Percentiles rank a stretch among this genome's conserved stretches.
Conservation (phyloP, 306 rosid genomes). For the Casuarina glauca region DNA sequence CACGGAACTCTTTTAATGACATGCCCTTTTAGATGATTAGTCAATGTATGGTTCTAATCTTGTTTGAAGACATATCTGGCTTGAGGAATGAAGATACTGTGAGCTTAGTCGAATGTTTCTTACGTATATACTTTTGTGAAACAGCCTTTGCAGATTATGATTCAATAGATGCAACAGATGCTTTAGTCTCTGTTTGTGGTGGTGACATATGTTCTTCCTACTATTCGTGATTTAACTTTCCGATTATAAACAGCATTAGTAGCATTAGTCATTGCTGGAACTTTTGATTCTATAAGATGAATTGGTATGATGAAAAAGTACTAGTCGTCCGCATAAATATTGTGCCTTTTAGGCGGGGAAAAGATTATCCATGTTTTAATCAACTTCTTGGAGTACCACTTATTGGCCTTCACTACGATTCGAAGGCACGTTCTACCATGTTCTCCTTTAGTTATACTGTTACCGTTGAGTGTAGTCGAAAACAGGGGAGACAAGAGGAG, state of each 20-base stretch:
- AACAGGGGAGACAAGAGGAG: no score
- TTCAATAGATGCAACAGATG: background rate
- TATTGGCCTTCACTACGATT: no score
- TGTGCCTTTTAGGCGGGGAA: no score
- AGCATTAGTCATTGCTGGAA: background rate
- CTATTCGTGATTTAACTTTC: background rate
- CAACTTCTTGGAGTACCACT: no score
- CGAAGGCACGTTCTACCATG: no score
- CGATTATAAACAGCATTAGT: background rate
- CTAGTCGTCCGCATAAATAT: background rate
- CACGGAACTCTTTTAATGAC: slow-evolving; percentile 18
- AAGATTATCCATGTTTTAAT: no score
- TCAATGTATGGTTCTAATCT: slow-evolving; percentile 9
- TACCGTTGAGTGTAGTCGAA: no score
- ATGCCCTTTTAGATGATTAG: slow-evolving; percentile 16
- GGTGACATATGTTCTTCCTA: background rate
- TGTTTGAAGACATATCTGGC: slow-evolving; percentile 12
- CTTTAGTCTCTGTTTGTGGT: background rate
- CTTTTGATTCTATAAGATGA: background rate
- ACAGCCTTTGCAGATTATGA: background rate
- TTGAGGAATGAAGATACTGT: slow-evolving; percentile 12
- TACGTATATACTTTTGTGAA: background rate
- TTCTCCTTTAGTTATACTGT: no score
- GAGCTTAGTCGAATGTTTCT: slow-evolving; percentile 4
- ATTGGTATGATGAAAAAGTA: background rate